A percentile compares a stretch with the other conserved stretches of the same genome.
These are phyloP conservation scores for Penicillium italicum DNA, from an alignment of 2,329 filamentous ascomycete genomes.

Conservation along the genomic window DNA sequence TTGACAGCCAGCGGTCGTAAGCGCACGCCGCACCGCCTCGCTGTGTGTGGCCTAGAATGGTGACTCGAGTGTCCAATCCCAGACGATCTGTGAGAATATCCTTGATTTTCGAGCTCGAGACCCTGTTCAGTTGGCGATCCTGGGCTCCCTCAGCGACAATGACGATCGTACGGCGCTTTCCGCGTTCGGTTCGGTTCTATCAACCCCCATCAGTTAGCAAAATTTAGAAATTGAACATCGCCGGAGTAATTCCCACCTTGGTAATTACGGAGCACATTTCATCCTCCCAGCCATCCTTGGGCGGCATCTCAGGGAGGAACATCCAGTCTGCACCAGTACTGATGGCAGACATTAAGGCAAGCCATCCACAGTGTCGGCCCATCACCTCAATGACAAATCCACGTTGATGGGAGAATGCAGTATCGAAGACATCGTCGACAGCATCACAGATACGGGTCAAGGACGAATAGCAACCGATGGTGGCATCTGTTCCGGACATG, in stretches of 20 bases:
- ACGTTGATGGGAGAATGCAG: conserved; percentile 90
- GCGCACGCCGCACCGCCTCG: conserved; percentile 87
- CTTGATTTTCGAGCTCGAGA: conserved; percentile 77
- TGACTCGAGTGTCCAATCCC: conserved; percentile 85
- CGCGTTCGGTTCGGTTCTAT: conserved; percentile 72
- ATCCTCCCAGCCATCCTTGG: conserved; percentile 79
- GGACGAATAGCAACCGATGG: conserved; percentile 94
- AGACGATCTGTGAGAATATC: conserved; percentile 79
- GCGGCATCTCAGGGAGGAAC: conserved; percentile 93
- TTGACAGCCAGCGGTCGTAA: conserved; percentile 90
- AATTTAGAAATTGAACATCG: conserved; percentile 22
- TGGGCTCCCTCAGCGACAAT: conserved; percentile 95
- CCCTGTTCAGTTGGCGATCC: conserved; percentile 78
- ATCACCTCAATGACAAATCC: conserved; percentile 99
- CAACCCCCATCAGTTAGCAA: background rate
- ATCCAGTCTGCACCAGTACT: conserved; percentile 94
- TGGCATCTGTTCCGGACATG: conserved; percentile 93
- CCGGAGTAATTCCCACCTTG: conserved; percentile 48
- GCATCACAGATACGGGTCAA: conserved; percentile 90
- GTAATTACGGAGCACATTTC: conserved; percentile 79
- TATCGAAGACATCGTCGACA: conserved; percentile 89
- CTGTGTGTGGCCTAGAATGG: conserved; percentile 95
- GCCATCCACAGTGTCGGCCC: conserved; percentile 96
- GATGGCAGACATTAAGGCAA: conserved; percentile 93
- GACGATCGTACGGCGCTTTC: conserved; percentile 96